phyloP scores from a whole-genome alignment of 495 filamentous ascomycete species.

The Penicillium cinerascens region DNA sequence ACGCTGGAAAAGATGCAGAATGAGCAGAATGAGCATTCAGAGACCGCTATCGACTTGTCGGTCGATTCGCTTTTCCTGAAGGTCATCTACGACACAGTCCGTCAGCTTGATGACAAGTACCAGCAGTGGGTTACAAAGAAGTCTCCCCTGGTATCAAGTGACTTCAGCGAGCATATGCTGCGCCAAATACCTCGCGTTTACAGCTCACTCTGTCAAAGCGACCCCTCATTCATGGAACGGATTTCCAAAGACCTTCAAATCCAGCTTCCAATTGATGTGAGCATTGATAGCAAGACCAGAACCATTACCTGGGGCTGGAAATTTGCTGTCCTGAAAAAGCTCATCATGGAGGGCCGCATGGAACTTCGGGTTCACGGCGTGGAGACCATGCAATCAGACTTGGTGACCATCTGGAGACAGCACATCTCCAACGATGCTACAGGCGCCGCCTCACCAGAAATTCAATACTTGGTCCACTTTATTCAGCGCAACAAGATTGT shows the following conservation, averaged over 20 bases:
- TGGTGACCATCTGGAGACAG: constrained; percentile 59
- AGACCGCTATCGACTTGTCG: constrained; percentile 7
- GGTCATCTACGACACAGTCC: constrained; percentile 26
- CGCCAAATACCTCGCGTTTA: constrained; percentile 27
- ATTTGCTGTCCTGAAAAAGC: constrained; percentile 62
- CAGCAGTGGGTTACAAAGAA: constrained; percentile 40
- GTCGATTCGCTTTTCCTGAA: constrained; percentile 17
- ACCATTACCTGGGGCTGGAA: constrained; percentile 65
- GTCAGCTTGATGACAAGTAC: constrained; percentile 31
- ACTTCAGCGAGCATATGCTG: constrained; percentile 32
- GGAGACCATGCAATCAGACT: constrained; percentile 64
- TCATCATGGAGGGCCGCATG: constrained; percentile 82
- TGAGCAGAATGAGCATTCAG: neutral
- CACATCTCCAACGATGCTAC: constrained; percentile 42
- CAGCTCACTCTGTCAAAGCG: constrained; percentile 18
- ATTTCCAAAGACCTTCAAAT: constrained; percentile 37
- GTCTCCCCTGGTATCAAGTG: constrained; percentile 34
- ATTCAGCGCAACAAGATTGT: constrained; percentile 64
- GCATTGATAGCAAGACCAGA: constrained; percentile 22
- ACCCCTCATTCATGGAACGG: constrained; percentile 21
- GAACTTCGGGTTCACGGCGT: constrained; percentile 76
- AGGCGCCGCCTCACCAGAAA: constrained; percentile 45
- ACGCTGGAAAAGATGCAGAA: constrained; percentile 16
- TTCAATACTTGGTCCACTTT: constrained; percentile 63
- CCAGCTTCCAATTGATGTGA: constrained; percentile 36